A percentile compares a stretch with the other conserved stretches of the same genome.
phyloP scores from a whole-genome alignment of 495 filamentous ascomycete genomes.

The Xylaria venustula region DNA sequence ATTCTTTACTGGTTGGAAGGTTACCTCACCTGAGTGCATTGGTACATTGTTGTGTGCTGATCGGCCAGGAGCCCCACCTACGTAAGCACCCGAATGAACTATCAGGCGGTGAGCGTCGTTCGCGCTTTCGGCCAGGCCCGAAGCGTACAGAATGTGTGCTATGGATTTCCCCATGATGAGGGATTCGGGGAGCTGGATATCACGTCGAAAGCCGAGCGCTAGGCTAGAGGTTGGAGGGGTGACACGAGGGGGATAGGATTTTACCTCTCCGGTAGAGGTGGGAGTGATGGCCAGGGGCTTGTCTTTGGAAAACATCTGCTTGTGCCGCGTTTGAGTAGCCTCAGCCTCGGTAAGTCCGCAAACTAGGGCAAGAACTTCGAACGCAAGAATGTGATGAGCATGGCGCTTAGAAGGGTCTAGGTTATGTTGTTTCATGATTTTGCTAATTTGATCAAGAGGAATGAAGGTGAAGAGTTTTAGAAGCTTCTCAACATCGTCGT shows the following conservation, averaged over 20 bases:
- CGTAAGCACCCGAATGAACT: conserved; percentile 57
- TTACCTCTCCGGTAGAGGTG: neutral
- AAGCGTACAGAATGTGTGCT: conserved; percentile 61
- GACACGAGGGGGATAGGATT: neutral
- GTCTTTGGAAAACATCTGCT: conserved; percentile 47
- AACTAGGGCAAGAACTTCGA: conserved; percentile 73
- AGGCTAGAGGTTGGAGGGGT: neutral
- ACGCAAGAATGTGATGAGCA: conserved; percentile 79
- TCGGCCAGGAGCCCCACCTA: conserved; percentile 59
- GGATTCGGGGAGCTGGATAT: conserved; percentile 65
- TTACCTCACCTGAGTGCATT: conserved; percentile 57
- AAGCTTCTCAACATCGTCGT: conserved; percentile 73
- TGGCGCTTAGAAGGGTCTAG: conserved; percentile 63
- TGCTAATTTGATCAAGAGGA: conserved; percentile 60
- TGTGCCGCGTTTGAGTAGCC: conserved; percentile 57
- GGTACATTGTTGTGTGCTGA: conserved; percentile 27
- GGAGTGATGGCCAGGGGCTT: neutral
- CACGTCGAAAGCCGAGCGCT: conserved; percentile 31
- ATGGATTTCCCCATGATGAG: conserved; percentile 62
- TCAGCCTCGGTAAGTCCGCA: conserved; percentile 65
- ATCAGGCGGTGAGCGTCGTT: conserved; percentile 67
- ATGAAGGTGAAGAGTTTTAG: conserved; percentile 92
- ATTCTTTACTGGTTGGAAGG: conserved; percentile 59
- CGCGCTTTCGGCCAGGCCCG: conserved; percentile 63
- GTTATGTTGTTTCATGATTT: conserved; percentile 64